Evolutionary conservation across 805 yeast species (phyloP).

Genomic region (Candida golubevii): DNA sequence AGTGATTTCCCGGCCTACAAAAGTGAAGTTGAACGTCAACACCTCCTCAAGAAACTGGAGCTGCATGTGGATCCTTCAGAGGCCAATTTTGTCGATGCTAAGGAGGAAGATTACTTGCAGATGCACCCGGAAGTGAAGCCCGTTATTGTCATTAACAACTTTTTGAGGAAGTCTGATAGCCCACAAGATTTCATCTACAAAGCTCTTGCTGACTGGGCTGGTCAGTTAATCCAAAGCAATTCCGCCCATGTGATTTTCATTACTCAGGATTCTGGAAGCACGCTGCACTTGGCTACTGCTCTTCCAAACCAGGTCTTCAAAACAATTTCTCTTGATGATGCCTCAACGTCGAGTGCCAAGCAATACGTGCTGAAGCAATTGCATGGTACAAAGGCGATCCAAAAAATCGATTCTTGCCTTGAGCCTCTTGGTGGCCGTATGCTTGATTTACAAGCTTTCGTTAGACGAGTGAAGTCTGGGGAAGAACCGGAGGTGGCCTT

Average conservation of each 20-base stretch:
- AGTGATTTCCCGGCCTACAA: slow-evolving; percentile 29
- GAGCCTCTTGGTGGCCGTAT: slow-evolving; percentile 90
- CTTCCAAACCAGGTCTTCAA: slow-evolving; percentile 88
- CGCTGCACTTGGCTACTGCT: slow-evolving; percentile 61
- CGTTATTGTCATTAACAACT: slow-evolving; percentile 77
- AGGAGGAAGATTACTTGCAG: slow-evolving; percentile 79
- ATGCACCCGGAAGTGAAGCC: slow-evolving; percentile 85
- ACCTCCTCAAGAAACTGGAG: slow-evolving; percentile 10
- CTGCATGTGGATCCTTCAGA: slow-evolving; percentile 12
- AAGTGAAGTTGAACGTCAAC: slow-evolving; percentile 19
- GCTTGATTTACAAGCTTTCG: slow-evolving; percentile 87
- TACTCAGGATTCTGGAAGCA: slow-evolving; percentile 79
- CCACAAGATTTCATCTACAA: slow-evolving; percentile 61
- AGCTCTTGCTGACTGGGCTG: slow-evolving; percentile 86
- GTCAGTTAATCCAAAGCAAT: slow-evolving; percentile 67
- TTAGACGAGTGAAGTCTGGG: slow-evolving; percentile 83
- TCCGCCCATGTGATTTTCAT: slow-evolving; percentile 86
- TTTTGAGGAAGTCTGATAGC: slow-evolving; percentile 47
- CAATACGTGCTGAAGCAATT: slow-evolving; percentile 63
- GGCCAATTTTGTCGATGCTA: slow-evolving; percentile 34
- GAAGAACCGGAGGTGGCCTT: slow-evolving; percentile 77
- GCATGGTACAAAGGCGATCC: slow-evolving; percentile 21
- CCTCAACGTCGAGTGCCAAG: slow-evolving; percentile 64
- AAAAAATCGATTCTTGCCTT: slow-evolving; percentile 50
- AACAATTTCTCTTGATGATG: slow-evolving; percentile 72